Conservation (phyloP, 169 alveolate genomes). For the Babesia sp. region DNA sequence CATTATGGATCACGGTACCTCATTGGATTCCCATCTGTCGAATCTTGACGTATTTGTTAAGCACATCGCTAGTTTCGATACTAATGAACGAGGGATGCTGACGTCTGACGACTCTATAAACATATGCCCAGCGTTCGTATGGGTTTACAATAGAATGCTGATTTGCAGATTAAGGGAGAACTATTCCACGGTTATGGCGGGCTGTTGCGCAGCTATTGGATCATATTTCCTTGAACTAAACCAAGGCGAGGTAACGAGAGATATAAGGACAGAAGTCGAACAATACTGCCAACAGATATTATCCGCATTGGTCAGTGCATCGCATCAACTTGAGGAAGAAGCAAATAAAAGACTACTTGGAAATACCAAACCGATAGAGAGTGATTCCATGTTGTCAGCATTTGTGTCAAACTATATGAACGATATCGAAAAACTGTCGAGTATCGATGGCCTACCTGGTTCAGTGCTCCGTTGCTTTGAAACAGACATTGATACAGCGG, state of each 20-base stretch:
- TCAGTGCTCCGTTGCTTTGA: background rate
- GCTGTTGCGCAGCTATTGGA: background rate
- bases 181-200: conserved; percentile 4
- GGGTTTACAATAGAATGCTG: conserved; percentile 23
- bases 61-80: background rate
- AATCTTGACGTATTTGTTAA: background rate
- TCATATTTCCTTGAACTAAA: background rate
- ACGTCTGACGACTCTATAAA: background rate
- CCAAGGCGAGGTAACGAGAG: background rate
- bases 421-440: background rate
- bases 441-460: background rate
- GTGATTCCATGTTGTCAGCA: background rate
- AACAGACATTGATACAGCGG: background rate
- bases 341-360: background rate
- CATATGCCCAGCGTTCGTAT: background rate
- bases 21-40: background rate
- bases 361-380: background rate
- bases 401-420: background rate
- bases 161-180: background rate
- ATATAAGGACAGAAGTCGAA: background rate
- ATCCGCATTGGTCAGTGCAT: background rate
- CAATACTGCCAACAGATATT: background rate
- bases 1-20: background rate
- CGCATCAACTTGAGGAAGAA: background rate
- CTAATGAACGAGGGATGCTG: background rate